Evolutionary conservation across 139 green algal genomes (phyloP).

Genomic region (Choricystis sp.): DNA sequence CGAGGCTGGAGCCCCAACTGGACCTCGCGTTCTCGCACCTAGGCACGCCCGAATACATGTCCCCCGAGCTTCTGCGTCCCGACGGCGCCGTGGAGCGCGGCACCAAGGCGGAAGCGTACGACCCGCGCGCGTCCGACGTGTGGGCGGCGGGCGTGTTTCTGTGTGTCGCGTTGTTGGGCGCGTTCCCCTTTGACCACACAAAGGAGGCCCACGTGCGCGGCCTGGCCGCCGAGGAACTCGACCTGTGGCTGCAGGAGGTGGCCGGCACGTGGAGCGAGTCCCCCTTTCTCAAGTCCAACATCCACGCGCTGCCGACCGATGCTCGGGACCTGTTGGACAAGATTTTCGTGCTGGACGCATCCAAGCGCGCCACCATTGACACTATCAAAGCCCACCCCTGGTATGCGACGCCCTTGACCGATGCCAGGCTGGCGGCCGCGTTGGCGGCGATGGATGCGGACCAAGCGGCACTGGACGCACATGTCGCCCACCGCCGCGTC

Average conservation of each 20-base stretch:
- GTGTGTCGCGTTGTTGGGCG: constrained; percentile 62
- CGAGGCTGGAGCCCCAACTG: constrained; percentile 9
- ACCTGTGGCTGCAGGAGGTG: constrained; percentile 17
- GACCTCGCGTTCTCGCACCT: neutral
- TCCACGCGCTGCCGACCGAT: constrained; percentile 9
- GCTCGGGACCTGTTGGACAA: constrained; percentile 19
- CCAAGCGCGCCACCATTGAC: constrained; percentile 16
- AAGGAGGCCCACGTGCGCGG: constrained; percentile 1
- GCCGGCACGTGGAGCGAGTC: constrained; percentile 15
- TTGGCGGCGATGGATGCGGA: neutral
- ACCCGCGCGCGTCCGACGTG: constrained; percentile 31
- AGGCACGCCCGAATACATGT: constrained; percentile 53
- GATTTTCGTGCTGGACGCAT: constrained; percentile 27
- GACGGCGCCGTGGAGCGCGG: neutral
- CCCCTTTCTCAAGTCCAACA: constrained; percentile 18
- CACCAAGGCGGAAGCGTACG: no score
- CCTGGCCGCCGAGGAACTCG: constrained; percentile 1
- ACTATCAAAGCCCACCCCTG: constrained; percentile 30
- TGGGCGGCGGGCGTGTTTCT: constrained; percentile 56
- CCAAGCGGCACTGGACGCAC: neutral
- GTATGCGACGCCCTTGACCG: neutral
- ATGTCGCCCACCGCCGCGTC: neutral
- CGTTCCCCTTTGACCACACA: constrained; percentile 70
- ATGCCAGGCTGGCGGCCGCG: neutral
- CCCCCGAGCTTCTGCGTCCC: constrained; percentile 39